Base-by-base conservation (phyloP, 768 basidiomycete genomes). In the Mycena filopes region DNA sequence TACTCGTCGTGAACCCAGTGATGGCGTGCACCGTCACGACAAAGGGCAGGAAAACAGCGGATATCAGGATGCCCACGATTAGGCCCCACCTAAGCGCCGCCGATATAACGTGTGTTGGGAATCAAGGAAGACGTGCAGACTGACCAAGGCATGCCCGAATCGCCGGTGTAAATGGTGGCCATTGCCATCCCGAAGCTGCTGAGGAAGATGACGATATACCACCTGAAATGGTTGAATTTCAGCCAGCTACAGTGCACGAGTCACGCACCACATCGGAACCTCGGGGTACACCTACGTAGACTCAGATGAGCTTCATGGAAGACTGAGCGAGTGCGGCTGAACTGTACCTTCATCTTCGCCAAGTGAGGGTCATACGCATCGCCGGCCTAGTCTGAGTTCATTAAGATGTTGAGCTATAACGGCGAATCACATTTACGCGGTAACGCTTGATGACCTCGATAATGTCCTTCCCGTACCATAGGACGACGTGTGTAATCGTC, bases 91-190 rank as follows among this genome's bases (percentile, higher is more conserved):
- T 78, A 47, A 58, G 6, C 46, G 11, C 3, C n/a, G n/a, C n/a
- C n/a, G 53, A 28, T n/a, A 62, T 20, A 53, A 60, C 4, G 2
- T 33, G 45, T 11, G 57, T 4, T 31, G 47, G 38, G 50, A 57
- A 36, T 9, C 41, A 29, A 26, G 48, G 47, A 21, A 40, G n/a
- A n/a, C n/a, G 28, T 33, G 45, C 26, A 51, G 2, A 69, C 78
- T 60, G 70, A 84, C 88, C 88, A 88, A 9, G 88, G 87, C 36
- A 89, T 73, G 7, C 81, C 84, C 11, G 87, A 84, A 55, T 82
- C 65, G 20, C 82, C 83, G 47, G 83, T 82, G 74, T 89, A 88
- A 55, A 83, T 77, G 4, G 84, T 83, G 2, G 82, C 81, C 77
- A 88, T 81, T 0, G 85, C 86, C 75, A 86, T 84, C 3, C 77